Conservation (phyloP, 2,329 filamentous ascomycete genomes). For the Xenosphaeropsis pyriputrescens region DNA sequence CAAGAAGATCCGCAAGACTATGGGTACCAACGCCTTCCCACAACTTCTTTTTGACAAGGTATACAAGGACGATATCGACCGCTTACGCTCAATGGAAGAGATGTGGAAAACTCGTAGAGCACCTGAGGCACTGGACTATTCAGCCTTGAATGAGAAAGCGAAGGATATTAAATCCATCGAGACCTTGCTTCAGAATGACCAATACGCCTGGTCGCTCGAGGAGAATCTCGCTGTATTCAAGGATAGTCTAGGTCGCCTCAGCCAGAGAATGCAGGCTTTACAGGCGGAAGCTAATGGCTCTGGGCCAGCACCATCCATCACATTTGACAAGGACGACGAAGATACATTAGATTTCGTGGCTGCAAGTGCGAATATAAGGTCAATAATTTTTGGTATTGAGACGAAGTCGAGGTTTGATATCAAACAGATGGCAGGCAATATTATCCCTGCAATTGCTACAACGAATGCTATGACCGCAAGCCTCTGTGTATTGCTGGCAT, state of each 20-base stretch:
- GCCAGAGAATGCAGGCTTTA: conserved; percentile 53
- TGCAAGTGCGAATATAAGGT: conserved; percentile 78
- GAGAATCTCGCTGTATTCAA: conserved; percentile 81
- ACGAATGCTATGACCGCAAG: conserved; percentile 95
- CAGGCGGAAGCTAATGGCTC: conserved; percentile 30
- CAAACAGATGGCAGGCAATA: conserved; percentile 98
- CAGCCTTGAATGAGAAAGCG: conserved; percentile 38
- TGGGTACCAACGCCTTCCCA: conserved; percentile 65
- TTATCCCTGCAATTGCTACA: conserved; percentile 95
- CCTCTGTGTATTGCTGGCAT: conserved; percentile 80
- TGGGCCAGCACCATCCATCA: conserved; percentile 49
- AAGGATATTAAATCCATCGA: conserved; percentile 16
- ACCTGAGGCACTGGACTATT: conserved; percentile 61
- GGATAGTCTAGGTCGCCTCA: conserved; percentile 63
- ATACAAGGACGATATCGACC: conserved; percentile 70
- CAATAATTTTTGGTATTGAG: conserved; percentile 79
- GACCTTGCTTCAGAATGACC: conserved; percentile 47
- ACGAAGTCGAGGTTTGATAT: conserved; percentile 86
- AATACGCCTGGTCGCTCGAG: conserved; percentile 63
- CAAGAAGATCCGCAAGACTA: conserved; percentile 66
- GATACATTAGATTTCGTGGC: conserved; percentile 93
- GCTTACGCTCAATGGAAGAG: conserved; percentile 75
- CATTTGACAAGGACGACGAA: conserved; percentile 92
- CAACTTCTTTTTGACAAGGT: conserved; percentile 85
- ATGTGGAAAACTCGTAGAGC: conserved; percentile 84